Base-by-base conservation (phyloP, 2,329 filamentous ascomycete species). In the Penicillium sp. region DNA sequence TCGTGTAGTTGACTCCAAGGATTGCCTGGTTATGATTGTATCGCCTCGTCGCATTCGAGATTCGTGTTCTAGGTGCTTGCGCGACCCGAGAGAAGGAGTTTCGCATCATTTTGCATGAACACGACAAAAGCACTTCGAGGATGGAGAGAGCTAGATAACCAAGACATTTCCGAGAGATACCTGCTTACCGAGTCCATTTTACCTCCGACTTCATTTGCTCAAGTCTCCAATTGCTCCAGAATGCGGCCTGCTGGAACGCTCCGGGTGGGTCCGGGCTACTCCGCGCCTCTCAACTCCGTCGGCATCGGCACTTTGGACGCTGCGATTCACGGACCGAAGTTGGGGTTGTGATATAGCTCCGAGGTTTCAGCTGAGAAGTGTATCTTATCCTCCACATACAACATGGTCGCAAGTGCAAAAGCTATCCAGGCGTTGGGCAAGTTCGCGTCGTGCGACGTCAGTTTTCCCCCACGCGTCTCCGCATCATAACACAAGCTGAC, bases 401-500 rank as follows among this genome's bases (percentile, higher is more conserved):
- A 38, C 29, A 64, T 62, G 59, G 46, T 50, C 1, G 44, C 54
- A 16, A 55, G 50, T 49, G 42, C 58, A 21, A 59, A 61, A 18
- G 40, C 58, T 10, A 49, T 63, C 22, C 54, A 56, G 18, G 59
- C 61, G 16, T 43, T 63, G 36, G 18, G 51, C 31, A 51, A 51
- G 38, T 63, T 62, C 49, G 47, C 61, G 5, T 62, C 61, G 11
- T 63, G 61, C 44, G 61, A 63, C 43, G 61, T 63, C 44, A 55
- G 61, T 56, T 11, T 21, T 24, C 1, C 18, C 44, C 18, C 7
- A n/a, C 34, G 34, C 34, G 34, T 36, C 13, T n/a, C 34, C 34
- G 34, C 34, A 4, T 34, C 9, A 34, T 36, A 13, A n/a, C 34
- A 36, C 13, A 6, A 29, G 45, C 29, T 27, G 43, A 36, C 32